Evolutionary conservation across 495 filamentous ascomycete genomes (phyloP).

Genomic region (Usnea hakonensis): DNA sequence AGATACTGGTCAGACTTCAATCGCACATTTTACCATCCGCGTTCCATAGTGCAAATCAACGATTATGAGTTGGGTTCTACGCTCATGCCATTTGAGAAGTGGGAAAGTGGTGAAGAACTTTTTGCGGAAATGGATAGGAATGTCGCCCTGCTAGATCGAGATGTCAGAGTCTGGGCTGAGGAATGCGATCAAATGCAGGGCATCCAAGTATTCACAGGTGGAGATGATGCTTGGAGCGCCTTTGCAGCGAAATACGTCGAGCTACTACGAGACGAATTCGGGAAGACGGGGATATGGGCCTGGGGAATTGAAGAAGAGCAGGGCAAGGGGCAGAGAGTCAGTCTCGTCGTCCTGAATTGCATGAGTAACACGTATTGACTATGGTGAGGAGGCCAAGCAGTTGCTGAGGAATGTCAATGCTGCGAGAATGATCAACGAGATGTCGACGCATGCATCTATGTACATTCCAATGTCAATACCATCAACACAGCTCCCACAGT

Average conservation of each 20-base stretch:
- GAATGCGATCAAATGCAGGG: conserved; percentile 91
- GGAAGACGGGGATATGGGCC: conserved; percentile 75
- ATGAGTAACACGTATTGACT: not conserved
- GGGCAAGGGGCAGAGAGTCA: conserved; percentile 43
- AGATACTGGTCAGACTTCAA: conserved; percentile 96
- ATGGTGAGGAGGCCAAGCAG: conserved; percentile 37
- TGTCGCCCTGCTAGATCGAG: conserved; percentile 78
- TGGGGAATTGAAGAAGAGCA: conserved; percentile 66
- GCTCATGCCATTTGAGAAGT: conserved; percentile 77
- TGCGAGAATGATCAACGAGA: conserved; percentile 57
- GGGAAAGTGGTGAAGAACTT: conserved; percentile 70
- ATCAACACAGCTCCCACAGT: conserved; percentile 47
- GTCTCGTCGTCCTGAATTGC: conserved; percentile 2
- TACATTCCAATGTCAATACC: conserved; percentile 70
- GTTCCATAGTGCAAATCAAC: conserved; percentile 78
- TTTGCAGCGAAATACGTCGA: conserved; percentile 77
- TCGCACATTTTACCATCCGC: conserved; percentile 83
- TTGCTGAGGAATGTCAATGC: conserved; percentile 57
- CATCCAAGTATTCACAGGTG: conserved; percentile 67
- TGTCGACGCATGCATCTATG: conserved; percentile 63
- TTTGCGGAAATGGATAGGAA: conserved; percentile 77
- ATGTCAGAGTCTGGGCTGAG: conserved; percentile 78
- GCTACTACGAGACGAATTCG: conserved; percentile 78
- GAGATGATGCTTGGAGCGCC: conserved; percentile 91
- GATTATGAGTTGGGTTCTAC: conserved; percentile 75